Base-by-base conservation (phyloP, 805 yeast genomes). In the Schizosaccharomyces lindneri region DNA sequence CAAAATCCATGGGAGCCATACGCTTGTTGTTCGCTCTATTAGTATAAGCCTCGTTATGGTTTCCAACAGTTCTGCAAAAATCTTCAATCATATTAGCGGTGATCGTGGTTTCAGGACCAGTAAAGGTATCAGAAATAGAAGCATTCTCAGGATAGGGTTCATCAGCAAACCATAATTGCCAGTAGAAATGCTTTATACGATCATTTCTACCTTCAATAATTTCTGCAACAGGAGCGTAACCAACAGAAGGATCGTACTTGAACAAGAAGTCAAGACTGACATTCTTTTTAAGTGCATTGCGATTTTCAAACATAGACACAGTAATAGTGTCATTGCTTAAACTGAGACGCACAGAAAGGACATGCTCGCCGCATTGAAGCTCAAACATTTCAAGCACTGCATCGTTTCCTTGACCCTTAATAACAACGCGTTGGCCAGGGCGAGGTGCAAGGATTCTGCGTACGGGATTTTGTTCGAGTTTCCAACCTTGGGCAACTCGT, bases 1-100 rank as follows among this genome's bases (percentile, higher is more conserved):
- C 97, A 71, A 89, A 93, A 77, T 93, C 99, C 97, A 93, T 90
- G 69, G 99, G 99, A 60, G 97, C 98, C 67, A 82, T 77, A 63
- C 87, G 83, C 51, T 43, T 31, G 73, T 86, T 84, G 65, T 89
- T 93, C 61, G 86, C 80, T 76, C 95, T 82, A 63, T 84, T 79
- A 67, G 89, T 95, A 68, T 88, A 93, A 64, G 94, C 95, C 75
- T 93, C 97, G 73, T 95, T 88, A 66, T 85, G 84, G 80, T 93
- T 93, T 67, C 97, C 97, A 71, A 93, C 87, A 64, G 97, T 97
- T 68, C 89, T 96, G 43, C 95, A 89, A 72, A 93, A 87, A 73
- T 89, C 95, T 64, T 88, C 79, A 71, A 93, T 85, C 65, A 81
- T 86, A 72, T 83, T 79, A 61, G 83, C 81, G 61, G 85, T 81